Conservation (phyloP, 805 yeast genomes). For the Henningerozyma blattae region DNA sequence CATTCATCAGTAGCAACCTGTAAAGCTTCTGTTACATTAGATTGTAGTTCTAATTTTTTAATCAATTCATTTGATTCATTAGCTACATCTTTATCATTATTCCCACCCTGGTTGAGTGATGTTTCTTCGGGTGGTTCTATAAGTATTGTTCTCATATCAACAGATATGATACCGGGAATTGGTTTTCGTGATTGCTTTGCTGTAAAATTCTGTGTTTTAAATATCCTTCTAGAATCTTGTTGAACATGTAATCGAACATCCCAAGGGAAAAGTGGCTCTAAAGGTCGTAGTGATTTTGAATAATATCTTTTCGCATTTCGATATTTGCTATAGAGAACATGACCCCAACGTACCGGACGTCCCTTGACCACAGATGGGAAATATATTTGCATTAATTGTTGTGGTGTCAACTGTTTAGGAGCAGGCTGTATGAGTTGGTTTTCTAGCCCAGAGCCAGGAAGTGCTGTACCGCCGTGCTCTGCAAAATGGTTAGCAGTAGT, state of each 20-base stretch:
- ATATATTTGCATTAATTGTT: too few species aligned
- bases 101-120: too few species aligned
- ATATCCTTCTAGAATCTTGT: slow-evolving; percentile 37
- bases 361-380: too few species aligned
- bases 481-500: too few species aligned
- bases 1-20: slow-evolving; percentile 65
- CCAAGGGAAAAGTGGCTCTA: slow-evolving; percentile 35
- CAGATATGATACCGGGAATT: slow-evolving; percentile 12
- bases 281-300: background rate
- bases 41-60: slow-evolving; percentile 9
- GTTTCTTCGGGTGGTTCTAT: too few species aligned
- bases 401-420: too few species aligned
- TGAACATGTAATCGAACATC: slow-evolving; percentile 41
- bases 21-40: slow-evolving; percentile 37
- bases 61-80: slow-evolving; percentile 5
- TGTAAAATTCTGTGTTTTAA: slow-evolving; percentile 22
- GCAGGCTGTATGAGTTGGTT: too few species aligned
- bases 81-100: slow-evolving; percentile 10
- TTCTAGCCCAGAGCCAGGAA: too few species aligned
- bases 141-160: slow-evolving; percentile 15
- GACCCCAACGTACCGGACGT: too few species aligned
- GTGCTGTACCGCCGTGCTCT: too few species aligned
- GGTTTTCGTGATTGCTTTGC: slow-evolving; percentile 4
- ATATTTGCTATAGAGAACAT: too few species aligned
- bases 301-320: too few species aligned